Conservation (phyloP, 305 asterid species). For the Andrographis paniculata region DNA sequence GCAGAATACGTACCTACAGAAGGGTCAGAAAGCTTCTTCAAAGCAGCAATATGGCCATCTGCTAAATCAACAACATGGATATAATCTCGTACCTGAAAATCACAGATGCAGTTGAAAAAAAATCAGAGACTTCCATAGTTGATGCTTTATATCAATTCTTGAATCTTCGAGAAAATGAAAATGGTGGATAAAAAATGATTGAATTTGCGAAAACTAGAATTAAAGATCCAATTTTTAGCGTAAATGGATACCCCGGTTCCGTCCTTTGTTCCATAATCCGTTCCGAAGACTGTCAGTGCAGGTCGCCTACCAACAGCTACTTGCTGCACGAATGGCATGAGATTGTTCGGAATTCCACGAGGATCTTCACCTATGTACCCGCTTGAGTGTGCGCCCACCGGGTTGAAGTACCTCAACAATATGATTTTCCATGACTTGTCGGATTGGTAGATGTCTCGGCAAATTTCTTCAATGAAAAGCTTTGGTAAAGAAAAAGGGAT, state of each 20-base stretch:
- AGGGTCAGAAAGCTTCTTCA: conserved; percentile 53
- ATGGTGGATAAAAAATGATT: background rate
- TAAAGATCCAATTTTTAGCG: background rate
- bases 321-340: conserved; percentile 71
- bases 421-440: conserved; percentile 58
- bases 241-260: conserved; percentile 74
- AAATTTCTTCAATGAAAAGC: conserved; percentile 66
- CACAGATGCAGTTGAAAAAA: background rate
- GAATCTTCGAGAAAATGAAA: background rate
- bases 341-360: conserved; percentile 59
- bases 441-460: conserved; percentile 36
- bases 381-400: conserved; percentile 63
- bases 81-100: conserved; percentile 62
- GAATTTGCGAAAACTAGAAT: background rate
- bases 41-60: conserved; percentile 74
- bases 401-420: conserved; percentile 61
- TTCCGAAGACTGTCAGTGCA: conserved; percentile 50
- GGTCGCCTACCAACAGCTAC: conserved; percentile 66
- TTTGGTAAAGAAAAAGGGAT: conserved; percentile 12
- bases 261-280: conserved; percentile 48
- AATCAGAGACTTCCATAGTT: too few relatives aligned
- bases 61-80: conserved; percentile 71
- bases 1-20: conserved; percentile 34
- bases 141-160: too few relatives aligned
- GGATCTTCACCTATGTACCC: conserved; percentile 69